Base-by-base conservation (phyloP, 352 stramenopile genomes). In the Globisporangium solare region DNA sequence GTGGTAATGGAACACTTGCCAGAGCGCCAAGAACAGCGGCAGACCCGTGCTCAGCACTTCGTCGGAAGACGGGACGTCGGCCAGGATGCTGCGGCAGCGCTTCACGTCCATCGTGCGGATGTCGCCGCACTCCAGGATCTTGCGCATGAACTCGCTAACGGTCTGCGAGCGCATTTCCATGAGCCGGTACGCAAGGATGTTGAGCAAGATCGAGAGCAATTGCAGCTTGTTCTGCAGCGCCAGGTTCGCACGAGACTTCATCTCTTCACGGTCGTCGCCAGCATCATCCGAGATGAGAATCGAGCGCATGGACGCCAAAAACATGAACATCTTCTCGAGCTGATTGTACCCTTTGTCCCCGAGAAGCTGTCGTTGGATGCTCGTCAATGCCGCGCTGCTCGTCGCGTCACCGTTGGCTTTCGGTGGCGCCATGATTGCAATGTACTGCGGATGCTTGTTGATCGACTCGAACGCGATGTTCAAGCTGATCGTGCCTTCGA, bases 261-360 rank as follows among this genome's bases (percentile, higher is more conserved):
- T 46, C 8, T 55, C 42, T 18, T 56, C 39, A 6, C 35, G 27
- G 6, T 56, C 47, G 31, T 70, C 60, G 14, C 54, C 50, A 17
- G 35, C 18, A 46, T 37, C 56, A 4, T 82, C 70, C 18, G 77
- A 72, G 15, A 72, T 76, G 31, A 93, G 69, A 56, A 93, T 86
- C 15, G 79, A 82, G 17, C 79, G 77, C 79, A 93, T 86, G n/a
- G 79, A 87, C 27, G 80, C 67, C 58, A 93, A 51, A 49, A 93
- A 90, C 63, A 79, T 63, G 49, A 94, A 92, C 81, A 94, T 94
- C 52, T 89, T 89, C 65, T 91, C 72, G 6, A 94, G 73, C 54
- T 92, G 82, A 62, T 86, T 89, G 79, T 91, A 94, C n/a, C 84
- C 83, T 51, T 94, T 94, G 66, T 94, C 78, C 3, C 83, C 83